Evolutionary conservation across 192 early-diverging fungal species (phyloP).

Genomic region (Jimgerdemannia flammicorona): DNA sequence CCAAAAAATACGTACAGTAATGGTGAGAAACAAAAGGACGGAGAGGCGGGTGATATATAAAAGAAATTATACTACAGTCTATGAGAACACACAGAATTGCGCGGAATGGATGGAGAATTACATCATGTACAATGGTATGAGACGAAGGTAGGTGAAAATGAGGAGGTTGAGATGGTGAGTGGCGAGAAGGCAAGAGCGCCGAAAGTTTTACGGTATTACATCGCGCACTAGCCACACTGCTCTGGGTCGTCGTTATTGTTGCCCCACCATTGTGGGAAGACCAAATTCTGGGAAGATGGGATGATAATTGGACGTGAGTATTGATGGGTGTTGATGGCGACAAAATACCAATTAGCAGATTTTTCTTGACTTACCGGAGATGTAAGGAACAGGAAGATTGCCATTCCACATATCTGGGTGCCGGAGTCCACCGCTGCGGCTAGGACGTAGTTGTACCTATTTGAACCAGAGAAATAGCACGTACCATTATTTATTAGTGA

Average conservation of each 20-base stretch:
- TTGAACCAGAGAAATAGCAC: background rate
- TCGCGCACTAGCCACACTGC: background rate
- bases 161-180: background rate
- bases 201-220: background rate
- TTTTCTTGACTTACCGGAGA: too few species aligned
- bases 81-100: background rate
- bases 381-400: constrained; percentile 37
- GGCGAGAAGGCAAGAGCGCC: background rate
- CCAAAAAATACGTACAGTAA: too few species aligned
- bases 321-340: constrained; percentile 12
- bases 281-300: too few species aligned
- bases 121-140: background rate
- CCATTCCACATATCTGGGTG: constrained; percentile 35
- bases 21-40: too few species aligned
- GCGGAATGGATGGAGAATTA: background rate
- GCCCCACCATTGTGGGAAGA: constrained; percentile 22
- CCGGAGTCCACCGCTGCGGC: constrained; percentile 30
- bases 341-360: background rate
- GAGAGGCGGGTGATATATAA: too few species aligned
- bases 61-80: too few species aligned
- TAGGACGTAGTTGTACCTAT: constrained; percentile 26
- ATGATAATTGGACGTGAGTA: constrained; percentile 13
- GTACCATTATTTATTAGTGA: too few species aligned
- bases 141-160: background rate
- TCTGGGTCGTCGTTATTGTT: constrained; percentile 35